Evolutionary conservation across 306 rosid genomes (phyloP), one percentile per base, ranked within the genome.

Genomic region (Carpinus viminea): DNA sequence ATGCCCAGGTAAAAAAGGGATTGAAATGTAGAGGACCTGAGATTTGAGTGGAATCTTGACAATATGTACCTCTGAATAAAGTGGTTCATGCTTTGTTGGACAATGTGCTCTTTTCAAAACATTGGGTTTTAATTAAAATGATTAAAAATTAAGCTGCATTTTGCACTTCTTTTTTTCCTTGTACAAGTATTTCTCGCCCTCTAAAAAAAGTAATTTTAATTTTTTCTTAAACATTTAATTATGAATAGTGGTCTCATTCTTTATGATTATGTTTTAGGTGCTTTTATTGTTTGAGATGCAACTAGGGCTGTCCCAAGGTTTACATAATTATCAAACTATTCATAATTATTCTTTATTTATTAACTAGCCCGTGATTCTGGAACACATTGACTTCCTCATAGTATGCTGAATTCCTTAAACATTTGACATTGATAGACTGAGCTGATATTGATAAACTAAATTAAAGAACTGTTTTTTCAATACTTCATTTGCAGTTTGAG

Each of bases 401-500:
- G 80, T 70, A 56, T 64, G 57, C 43, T 82, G 47, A 62, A 72
- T 68, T 18, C 16, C 66, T 31, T 46, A 17, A 60, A 79, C 46
- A 61, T 74, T 50, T 72, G 47, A 15, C 20, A 17, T 36, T 2
- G 48, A 41, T 31, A 21, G 24, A 52, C 46, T 16, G 10, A 6
- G 45, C 62, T 21, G 84, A 73, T 38, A 24, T 54, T 71, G 77
- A 74, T 74, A 71, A 64, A 78, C 38, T 80, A 20, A 68, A 77
- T 61, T 31, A 15, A 76, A 75, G 59, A 76, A 56, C 72, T 55
- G 4, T 46, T 60, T 73, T 82, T 68, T 78, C 62, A 12, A 81
- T 61, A 3, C 7, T 26, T 71, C 48, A 43, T 57, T 47, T 34
- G 62, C 90, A 92, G 97, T 94, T 92, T 87, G 98, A 94, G 85